Evolutionary conservation across 352 stramenopile genomes (phyloP).

Genomic region (Pythium vanterpoolii): DNA sequence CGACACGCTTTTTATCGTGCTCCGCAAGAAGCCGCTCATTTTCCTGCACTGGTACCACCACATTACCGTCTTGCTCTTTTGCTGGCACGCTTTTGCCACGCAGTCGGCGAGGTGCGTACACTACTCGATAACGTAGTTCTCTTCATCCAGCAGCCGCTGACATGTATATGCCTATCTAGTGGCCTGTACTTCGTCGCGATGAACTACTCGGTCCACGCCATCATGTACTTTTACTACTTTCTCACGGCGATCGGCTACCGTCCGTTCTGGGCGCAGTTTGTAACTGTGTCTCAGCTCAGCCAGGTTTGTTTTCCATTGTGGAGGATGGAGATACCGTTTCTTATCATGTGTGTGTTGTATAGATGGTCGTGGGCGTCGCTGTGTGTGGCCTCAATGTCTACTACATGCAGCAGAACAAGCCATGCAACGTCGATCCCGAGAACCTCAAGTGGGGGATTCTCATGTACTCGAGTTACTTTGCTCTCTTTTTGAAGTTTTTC

Average conservation of each 20-base stretch:
- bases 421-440: constrained; percentile 74
- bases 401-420: constrained; percentile 66
- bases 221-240: constrained; percentile 98
- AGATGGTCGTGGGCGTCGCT: constrained; percentile 74
- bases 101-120: constrained; percentile 77
- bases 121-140: not conserved
- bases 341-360: not conserved
- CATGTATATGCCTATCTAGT: constrained; percentile 22
- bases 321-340: not conserved
- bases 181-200: constrained; percentile 97
- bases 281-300: constrained; percentile 90
- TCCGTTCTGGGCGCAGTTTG: constrained; percentile 67
- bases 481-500: constrained; percentile 92
- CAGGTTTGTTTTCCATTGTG: constrained; percentile 49
- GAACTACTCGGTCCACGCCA: constrained; percentile 97
- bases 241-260: constrained; percentile 82
- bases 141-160: not conserved
- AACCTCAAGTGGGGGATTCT: constrained; percentile 89
- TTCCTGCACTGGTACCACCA: constrained; percentile 99
- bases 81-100: constrained; percentile 95
- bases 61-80: constrained; percentile 97
- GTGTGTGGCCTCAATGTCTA: constrained; percentile 73
- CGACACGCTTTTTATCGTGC: constrained; percentile 97
- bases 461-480: constrained; percentile 95
- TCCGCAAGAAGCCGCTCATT: constrained; percentile 96